These are phyloP conservation scores for Pinus tabuliformis DNA, from an alignment of 75 land plant species.

Conservation along the genomic window DNA sequence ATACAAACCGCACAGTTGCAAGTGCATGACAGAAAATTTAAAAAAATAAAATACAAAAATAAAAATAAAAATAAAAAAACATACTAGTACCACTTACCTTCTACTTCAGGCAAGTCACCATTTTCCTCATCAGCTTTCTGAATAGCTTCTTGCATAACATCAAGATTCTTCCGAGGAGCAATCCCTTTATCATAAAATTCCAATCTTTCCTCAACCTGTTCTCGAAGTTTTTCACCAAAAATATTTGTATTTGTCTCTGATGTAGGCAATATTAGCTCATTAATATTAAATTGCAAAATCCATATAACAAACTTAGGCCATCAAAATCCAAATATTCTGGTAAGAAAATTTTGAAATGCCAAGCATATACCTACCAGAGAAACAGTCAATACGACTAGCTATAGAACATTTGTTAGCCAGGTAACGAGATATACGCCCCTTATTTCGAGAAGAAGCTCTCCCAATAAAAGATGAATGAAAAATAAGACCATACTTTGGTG, in stretches of 20 bases:
- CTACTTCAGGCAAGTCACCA: slow-evolving; percentile 5
- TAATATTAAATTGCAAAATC: neutral
- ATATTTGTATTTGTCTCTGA: slow-evolving; percentile 62
- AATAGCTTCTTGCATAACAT: slow-evolving; percentile 94
- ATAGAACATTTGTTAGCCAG: slow-evolving; percentile 97
- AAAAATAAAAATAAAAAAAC: no score
- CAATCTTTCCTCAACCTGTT: slow-evolving; percentile 95
- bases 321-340: neutral
- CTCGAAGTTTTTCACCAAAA: slow-evolving; percentile 91
- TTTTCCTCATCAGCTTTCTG: slow-evolving; percentile 25
- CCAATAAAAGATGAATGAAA: slow-evolving; percentile 98
- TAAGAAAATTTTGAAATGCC: neutral
- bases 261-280: neutral
- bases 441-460: slow-evolving; percentile 77
- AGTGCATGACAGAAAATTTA: no score
- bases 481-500: slow-evolving; percentile 95
- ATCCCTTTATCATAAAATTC: slow-evolving; percentile 98
- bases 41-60: no score
- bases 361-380: slow-evolving; percentile 44
- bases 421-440: slow-evolving; percentile 95
- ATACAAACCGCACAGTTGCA: no score
- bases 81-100: neutral
- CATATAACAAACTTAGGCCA: neutral
- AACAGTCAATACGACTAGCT: slow-evolving; percentile 95
- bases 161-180: slow-evolving; percentile 90